Evolutionary conservation across 2,329 filamentous ascomycete species (phyloP).

Genomic region (Colletotrichum phormii): DNA sequence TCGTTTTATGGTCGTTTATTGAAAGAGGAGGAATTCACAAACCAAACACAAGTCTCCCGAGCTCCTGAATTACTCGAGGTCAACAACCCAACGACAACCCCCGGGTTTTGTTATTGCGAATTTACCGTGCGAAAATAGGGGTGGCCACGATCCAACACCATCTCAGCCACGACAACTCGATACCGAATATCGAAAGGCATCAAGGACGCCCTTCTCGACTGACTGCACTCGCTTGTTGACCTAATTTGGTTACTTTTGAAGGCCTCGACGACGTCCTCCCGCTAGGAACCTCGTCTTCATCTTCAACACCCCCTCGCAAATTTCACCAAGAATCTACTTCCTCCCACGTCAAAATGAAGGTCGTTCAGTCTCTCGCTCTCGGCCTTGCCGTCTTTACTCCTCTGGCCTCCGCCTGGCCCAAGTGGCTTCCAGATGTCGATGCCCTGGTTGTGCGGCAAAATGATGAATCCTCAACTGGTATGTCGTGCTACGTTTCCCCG

Average conservation of each 20-base stretch:
- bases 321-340: neutral
- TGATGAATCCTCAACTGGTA: slow-evolving; percentile 42
- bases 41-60: neutral
- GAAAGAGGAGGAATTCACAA: slow-evolving; percentile 21
- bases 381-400: slow-evolving; percentile 43
- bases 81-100: neutral
- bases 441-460: slow-evolving; percentile 64
- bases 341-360: slow-evolving; percentile 32
- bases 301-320: neutral
- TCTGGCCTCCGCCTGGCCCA: slow-evolving; percentile 66
- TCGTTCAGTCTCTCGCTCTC: slow-evolving; percentile 38
- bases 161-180: slow-evolving; percentile 1
- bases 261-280: neutral
- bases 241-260: neutral
- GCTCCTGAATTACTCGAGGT: neutral
- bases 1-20: slow-evolving; percentile 21
- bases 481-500: slow-evolving; percentile 30
- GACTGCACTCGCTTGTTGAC: neutral
- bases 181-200: neutral
- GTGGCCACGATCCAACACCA: slow-evolving; percentile 8
- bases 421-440: slow-evolving; percentile 65
- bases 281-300: neutral
- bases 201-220: neutral
- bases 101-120: slow-evolving; percentile 8
- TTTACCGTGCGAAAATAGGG: slow-evolving; percentile 27